These are phyloP conservation scores for Exophiala bonariae DNA, from an alignment of 2,329 filamentous ascomycete genomes.

Conservation along the genomic window DNA sequence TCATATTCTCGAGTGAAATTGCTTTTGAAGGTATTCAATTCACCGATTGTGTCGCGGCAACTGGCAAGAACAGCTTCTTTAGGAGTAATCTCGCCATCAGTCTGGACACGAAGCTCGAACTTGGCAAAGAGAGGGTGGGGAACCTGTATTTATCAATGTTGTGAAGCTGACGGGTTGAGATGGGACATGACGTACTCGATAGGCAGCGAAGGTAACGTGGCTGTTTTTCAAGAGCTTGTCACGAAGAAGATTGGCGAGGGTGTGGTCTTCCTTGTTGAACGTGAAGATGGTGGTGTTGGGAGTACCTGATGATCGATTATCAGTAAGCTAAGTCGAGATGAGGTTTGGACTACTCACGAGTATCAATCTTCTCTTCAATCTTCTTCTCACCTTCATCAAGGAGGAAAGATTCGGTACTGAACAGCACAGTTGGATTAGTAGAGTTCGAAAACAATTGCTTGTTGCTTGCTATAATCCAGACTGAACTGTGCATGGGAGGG, in stretches of 20 bases:
- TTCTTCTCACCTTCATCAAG: constrained; percentile 89
- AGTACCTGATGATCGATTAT: constrained; percentile 61
- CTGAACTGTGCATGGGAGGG: background rate
- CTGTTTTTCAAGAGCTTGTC: constrained; percentile 81
- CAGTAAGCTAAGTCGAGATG: background rate
- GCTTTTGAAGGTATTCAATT: constrained; percentile 75
- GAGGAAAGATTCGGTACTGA: constrained; percentile 90
- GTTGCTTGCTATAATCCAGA: background rate
- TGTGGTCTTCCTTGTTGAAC: constrained; percentile 96
- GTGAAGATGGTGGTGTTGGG: constrained; percentile 94
- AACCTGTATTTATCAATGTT: constrained; percentile 32
- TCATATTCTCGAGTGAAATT: constrained; percentile 94
- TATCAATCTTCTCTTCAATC: constrained; percentile 83
- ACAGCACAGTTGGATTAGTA: constrained; percentile 8
- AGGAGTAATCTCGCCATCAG: constrained; percentile 83
- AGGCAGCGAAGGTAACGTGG: constrained; percentile 86
- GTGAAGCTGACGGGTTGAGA: constrained; percentile 1
- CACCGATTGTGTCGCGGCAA: constrained; percentile 78
- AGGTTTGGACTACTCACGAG: constrained; percentile 62
- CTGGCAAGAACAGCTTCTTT: constrained; percentile 81
- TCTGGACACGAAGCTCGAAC: constrained; percentile 81
- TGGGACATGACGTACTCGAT: constrained; percentile 66
- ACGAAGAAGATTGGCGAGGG: constrained; percentile 84
- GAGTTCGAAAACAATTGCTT: background rate
- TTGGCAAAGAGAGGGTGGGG: constrained; percentile 48